Base-by-base conservation (phyloP, 169 alveolate species). In the Plasmodium fragile region DNA sequence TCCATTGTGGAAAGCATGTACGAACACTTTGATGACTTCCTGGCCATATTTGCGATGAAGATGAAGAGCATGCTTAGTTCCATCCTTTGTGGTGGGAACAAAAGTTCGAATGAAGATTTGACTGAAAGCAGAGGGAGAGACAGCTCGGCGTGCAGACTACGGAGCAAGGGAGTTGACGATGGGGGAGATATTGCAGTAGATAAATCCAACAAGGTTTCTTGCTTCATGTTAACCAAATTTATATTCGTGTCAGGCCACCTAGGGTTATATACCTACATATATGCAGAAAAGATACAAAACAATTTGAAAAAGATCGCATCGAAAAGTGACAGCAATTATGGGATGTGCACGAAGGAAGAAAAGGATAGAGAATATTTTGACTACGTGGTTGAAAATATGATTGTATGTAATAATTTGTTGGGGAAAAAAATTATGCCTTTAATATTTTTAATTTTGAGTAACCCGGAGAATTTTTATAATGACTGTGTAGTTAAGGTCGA, bases 341-440 rank as follows among this genome's bases (percentile, higher is more conserved):
- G 94, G 4, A 89, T 89, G 94, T 89, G 90, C 13, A 89, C 94
- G 16, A 89, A 78, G 25, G 94, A 89, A 39, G 94, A 89, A 89
- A 77, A 89, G 43, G 94, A 89, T 22, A 55, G 94, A 41, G 94
- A 89, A 45, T 89, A 89, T 78, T 89, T 89, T 71, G 94, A 89
- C 53, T 89, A 79, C 22, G 90, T 89, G 34, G 94, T 89, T 55
- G 94, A 89, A 16, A 25, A 89, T 65, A 89, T 79, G 90, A 89
- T 89, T 59, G 94, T 89, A 43, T 89, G 94, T 89, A 80, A 78
- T 69, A 89, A 89, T 36, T 45, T 89, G 13, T 52, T 89, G 28
- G 94, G 94, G 1, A 89, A 89, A 65, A 89, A 89, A 89, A 41
- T 89, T 36, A 45, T 79, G 28, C 94, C 94, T 34, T 69, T 89